phyloP scores from a whole-genome alignment of 2,329 filamentous ascomycete genomes.

The Epicoccum nigrum region DNA sequence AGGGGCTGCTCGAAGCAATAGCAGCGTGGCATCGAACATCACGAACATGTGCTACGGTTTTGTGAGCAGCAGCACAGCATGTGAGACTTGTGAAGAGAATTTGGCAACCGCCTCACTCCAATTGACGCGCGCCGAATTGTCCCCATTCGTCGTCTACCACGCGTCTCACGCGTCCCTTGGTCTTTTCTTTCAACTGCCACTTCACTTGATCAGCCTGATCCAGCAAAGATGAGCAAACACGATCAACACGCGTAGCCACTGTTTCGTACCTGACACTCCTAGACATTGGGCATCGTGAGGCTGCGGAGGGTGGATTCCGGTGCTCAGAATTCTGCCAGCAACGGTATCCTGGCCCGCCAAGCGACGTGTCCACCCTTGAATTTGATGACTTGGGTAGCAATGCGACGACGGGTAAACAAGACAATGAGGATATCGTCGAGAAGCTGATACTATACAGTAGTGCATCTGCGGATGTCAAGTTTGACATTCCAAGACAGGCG shows the following conservation, averaged over 20 bases:
- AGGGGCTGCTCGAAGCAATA: background rate
- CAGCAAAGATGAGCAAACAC: constrained; percentile 10
- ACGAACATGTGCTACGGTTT: background rate
- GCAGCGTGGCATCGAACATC: background rate
- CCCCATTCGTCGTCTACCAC: constrained; percentile 5
- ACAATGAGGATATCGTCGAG: background rate
- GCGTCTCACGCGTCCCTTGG: constrained; percentile 9
- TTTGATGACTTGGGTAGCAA: background rate
- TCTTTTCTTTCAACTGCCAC: constrained; percentile 5
- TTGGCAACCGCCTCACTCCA: constrained; percentile 6
- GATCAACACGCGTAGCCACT: constrained; percentile 1
- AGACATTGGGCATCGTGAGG: constrained; percentile 25
- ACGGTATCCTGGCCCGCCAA: constrained; percentile 18
- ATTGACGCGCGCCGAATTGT: constrained; percentile 9
- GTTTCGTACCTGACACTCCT: background rate
- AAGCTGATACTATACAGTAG: background rate
- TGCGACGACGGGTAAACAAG: background rate
- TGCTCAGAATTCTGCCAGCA: constrained; percentile 19
- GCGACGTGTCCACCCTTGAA: constrained; percentile 20
- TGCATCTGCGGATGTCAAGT: background rate
- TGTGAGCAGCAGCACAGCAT: background rate
- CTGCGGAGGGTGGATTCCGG: constrained; percentile 22
- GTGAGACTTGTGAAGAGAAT: background rate
- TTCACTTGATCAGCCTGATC: background rate
- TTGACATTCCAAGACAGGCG: background rate